Evolutionary conservation across 352 stramenopile species (phyloP), one percentile per base, ranked within the genome.

Genomic region (Phytophthora uliginosa): DNA sequence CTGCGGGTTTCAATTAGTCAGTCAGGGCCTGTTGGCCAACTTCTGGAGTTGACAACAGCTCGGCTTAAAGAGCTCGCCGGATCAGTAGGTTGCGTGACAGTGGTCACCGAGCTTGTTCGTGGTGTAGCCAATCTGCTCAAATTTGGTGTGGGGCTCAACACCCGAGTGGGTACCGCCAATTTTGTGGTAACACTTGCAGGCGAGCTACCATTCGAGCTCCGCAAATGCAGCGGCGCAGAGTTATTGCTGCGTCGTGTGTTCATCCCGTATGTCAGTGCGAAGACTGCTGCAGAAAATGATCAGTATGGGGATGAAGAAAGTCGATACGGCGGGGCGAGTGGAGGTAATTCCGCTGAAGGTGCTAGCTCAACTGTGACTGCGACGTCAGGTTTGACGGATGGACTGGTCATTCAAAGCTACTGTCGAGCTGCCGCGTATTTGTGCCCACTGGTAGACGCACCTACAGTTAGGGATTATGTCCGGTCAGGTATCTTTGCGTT

Each of bases 111-210:
- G 13, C 71, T 95, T 10, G 67, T 76, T 31, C 71, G 77, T 24
- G 87, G 89, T 15, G 64, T 93, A 0, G 58, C 65, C 10, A 90
- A 81, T 38, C 61, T 93, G 52, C 73, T 95, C 17, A 86, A 90
- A 62, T 93, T 92, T 54, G 89, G 89, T 10, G 89, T 95, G 0
- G 89, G 89, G 12, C 83, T 95, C 31, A 95, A 95, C 60, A 95
- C 89, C 5, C 87, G 86, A 18, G 89, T 95, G 18, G 89, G 89
- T 5, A 84, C 85, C 18, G 89, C 89, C 31, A 95, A 93, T 67
- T 95, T 94, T 69, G 82, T 88, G 18, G 84, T 82, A n/a, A 86
- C 84, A 3, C 71, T 95, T 0, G 84, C 88, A 10, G 76, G 75
- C 0, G 87, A 95, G 24, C 61, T 95, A 38, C 80, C 87, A 1